A percentile compares a stretch with the other conserved stretches of the same genome.
Evolutionary conservation across 257 asterid species (phyloP).

Genomic region (Galeopsis tetrahit): DNA sequence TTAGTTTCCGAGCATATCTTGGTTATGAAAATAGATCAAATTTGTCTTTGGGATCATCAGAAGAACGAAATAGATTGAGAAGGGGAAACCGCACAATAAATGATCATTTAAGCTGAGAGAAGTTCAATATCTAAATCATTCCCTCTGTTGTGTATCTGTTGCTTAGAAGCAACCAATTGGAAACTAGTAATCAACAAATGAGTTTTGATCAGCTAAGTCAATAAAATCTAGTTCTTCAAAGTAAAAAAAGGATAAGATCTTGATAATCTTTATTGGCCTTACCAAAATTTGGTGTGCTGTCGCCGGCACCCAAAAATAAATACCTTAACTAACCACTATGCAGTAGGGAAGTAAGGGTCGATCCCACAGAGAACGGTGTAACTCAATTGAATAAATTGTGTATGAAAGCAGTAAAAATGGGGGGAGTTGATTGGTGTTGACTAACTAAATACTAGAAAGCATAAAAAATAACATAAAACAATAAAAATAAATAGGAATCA

Average conservation of each 20-base stretch:
- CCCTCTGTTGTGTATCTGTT: neutral
- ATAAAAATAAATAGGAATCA: too few species aligned
- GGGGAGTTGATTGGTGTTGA: too few species aligned
- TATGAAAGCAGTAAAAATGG: too few species aligned
- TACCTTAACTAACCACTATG: too few species aligned
- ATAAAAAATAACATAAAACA: too few species aligned
- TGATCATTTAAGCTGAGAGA: neutral
- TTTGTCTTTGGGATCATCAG: neutral
- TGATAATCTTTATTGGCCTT: neutral
- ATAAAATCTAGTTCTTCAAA: neutral
- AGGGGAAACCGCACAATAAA: neutral
- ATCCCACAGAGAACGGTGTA: too few species aligned
- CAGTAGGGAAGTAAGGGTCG: too few species aligned
- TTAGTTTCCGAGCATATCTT: neutral
- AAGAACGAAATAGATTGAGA: slow-evolving; percentile 2
- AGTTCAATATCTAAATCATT: neutral
- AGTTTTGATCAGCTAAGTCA: neutral
- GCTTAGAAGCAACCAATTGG: slow-evolving; percentile 1
- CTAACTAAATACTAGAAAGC: too few species aligned
- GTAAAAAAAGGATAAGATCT: neutral
- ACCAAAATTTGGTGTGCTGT: too few species aligned
- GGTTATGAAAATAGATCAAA: neutral
- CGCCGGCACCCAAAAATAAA: too few species aligned
- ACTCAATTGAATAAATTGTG: too few species aligned
- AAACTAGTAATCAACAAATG: neutral